A percentile compares a stretch with the other conserved stretches of the same genome.
phyloP scores from a whole-genome alignment of 108 stramenopile species.

The Mediolabrus comicus region DNA sequence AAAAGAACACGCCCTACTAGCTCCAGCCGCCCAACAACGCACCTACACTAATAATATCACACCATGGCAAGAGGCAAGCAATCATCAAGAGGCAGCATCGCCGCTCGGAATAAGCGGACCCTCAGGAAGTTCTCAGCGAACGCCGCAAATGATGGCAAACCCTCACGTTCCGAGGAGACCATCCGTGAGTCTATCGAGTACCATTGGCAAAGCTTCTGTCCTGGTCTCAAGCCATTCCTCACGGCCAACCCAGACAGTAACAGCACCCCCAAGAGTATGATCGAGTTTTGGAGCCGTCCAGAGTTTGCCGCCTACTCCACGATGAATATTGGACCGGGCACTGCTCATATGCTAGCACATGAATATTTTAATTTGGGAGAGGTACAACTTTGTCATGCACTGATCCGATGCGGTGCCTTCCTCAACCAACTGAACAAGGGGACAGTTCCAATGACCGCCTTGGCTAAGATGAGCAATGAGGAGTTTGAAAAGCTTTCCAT shows the following conservation, averaged over 20 bases:
- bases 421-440: slow-evolving; percentile 6
- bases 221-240: not conserved
- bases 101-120: not conserved
- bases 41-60: no score
- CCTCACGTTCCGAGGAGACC: not conserved
- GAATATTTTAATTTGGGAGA: not conserved
- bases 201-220: slow-evolving; percentile 4
- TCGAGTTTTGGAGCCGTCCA: slow-evolving; percentile 1
- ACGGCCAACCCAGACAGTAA: not conserved
- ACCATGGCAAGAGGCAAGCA: slow-evolving; percentile 1
- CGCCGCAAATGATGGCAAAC: not conserved
- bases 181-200: not conserved
- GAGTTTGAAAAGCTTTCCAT: not conserved
- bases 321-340: not conserved
- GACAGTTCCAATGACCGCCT: not conserved
- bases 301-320: not conserved
- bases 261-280: not conserved
- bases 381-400: not conserved
- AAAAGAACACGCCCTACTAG: no score
- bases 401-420: slow-evolving; percentile 3
- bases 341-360: slow-evolving; percentile 1
- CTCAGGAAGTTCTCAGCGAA: not conserved
- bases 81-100: not conserved
- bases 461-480: not conserved
- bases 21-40: no score